Conservation (phyloP, 2,329 filamentous ascomycete genomes). For the Sarocladium brachiariae region DNA sequence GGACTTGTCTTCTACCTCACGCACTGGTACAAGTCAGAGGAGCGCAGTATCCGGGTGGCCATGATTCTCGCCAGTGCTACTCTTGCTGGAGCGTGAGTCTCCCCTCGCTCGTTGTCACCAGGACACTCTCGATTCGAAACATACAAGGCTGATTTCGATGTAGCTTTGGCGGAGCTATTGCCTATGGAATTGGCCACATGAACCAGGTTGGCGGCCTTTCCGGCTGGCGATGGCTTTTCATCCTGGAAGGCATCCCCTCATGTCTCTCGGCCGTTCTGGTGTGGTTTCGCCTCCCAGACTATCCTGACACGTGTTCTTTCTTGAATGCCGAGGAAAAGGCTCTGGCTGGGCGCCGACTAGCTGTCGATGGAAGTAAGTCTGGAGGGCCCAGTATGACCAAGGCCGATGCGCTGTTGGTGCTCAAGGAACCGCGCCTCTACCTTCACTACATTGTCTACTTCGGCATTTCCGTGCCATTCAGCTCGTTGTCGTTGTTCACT, state of each 20-base stretch:
- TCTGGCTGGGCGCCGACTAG: conserved; percentile 34
- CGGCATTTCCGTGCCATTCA: conserved; percentile 46
- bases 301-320: conserved; percentile 56
- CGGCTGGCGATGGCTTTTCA: conserved; percentile 60
- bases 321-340: conserved; percentile 50
- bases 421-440: conserved; percentile 59
- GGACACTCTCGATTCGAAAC: too few relatives aligned
- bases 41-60: conserved; percentile 58
- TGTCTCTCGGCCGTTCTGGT: conserved; percentile 51
- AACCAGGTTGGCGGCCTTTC: conserved; percentile 50
- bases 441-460: conserved; percentile 50
- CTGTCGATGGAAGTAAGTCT: conserved; percentile 38
- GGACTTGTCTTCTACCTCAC: conserved; percentile 41
- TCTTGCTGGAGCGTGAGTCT: conserved; percentile 50
- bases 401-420: conserved; percentile 59
- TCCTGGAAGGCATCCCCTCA: conserved; percentile 56
- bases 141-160: not conserved
- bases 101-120: not conserved
- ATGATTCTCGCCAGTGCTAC: conserved; percentile 61
- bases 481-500: conserved; percentile 50
- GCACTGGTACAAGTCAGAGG: conserved; percentile 64
- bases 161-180: conserved; percentile 58
- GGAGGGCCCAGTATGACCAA: conserved; percentile 54
- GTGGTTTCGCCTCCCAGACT: conserved; percentile 62
- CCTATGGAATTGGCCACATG: conserved; percentile 64